Base-by-base conservation (phyloP, 495 filamentous ascomycete genomes). In the Hypoxylon fragiforme region DNA sequence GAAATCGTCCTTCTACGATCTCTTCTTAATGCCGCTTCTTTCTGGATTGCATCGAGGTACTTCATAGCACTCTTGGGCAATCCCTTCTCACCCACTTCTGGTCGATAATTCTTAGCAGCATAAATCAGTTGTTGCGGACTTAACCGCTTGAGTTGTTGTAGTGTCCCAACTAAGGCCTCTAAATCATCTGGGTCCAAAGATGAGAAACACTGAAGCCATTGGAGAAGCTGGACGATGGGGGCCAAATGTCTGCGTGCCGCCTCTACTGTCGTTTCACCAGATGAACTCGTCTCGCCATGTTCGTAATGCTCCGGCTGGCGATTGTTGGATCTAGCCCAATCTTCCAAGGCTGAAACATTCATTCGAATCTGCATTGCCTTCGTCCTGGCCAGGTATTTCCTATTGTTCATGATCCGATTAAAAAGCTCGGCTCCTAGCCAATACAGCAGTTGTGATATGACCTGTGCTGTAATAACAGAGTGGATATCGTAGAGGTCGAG, bases 361-460 rank as follows among this genome's bases (percentile, higher is more conserved):
- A 99, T 96, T 54, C 94, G 90, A 53, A 99, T 97, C 64, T 99
- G 95, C 94, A 99, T 97, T 4, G 94, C 94, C 69, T 99, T 99
- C 11, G 94, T 99, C 22, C 94, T 85, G 3, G 94, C 92, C 5
- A 99, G 81, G 63, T 97, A 99, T 68, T 91, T 90, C 49, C 90
- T 86, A 54, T 91, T 96, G 11, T 88, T 91, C 85, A 97, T 92
- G 66, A 97, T 90, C 52, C 95, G 90, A 67, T 99, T 99, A 76
- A 99, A 99, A 11, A 97, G 81, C 66, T 99, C 94, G 0, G 92
- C 91, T 1, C 94, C 86, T 11, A 99, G 80, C 94, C 94, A 99
- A 71, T 96, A 99, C 32, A 97, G 79, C 1, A 99, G 81, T 66
- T 99, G 94, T 8, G 91, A 88, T 34, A 97, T 74, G 45, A 97